Base-by-base conservation (phyloP, 495 filamentous ascomycete species). In the Melanomma pulvis-pyrius region DNA sequence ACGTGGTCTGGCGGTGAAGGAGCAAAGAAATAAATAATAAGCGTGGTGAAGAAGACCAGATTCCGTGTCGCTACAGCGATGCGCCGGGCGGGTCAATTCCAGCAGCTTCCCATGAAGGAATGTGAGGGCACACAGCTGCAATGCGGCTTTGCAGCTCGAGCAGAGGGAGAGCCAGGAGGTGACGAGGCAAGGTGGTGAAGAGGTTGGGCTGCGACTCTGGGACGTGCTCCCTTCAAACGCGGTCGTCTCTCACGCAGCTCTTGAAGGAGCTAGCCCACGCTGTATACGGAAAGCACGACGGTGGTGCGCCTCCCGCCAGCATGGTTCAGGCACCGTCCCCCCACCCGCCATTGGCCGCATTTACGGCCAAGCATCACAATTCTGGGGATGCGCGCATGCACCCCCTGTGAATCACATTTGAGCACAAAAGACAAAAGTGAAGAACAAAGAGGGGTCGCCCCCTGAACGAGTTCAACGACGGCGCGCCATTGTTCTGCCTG, bases 41-140 rank as follows among this genome's bases (percentile, higher is more conserved):
- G 22, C 54, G 65, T 50, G 60, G 55, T 58, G 62, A 56, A 41
- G 7, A 56, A 50, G 63, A 44, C 8, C 57, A 28, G 32, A 68
- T 63, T 68, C 59, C 65, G 36, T 59, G 67, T 69, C 48, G 41
- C 61, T 61, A 26, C 15, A 61, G 67, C 56, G 44, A 65, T 65
- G 61, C 51, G 52, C 53, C 34, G 48, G 52, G 32, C 32, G 6
- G 6, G 32, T 13, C 32, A 6, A 36, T 36, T 6, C 32, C 5
- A 5, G 30, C 30, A 34, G 12, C 30, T 34, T 34, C 30, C 4
- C 4, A 12, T 12, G 30, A 34, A 34, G 30, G 30, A 34, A 12
- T 34, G 30, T 34, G 4, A 12, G 12, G 4, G 5, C 30, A 34
- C 12, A 34, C 12, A 34, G 30, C 30, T 34, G 30, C 30, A 34